Conservation (phyloP, 768 basidiomycete species). For the Tulasnella sp. region DNA sequence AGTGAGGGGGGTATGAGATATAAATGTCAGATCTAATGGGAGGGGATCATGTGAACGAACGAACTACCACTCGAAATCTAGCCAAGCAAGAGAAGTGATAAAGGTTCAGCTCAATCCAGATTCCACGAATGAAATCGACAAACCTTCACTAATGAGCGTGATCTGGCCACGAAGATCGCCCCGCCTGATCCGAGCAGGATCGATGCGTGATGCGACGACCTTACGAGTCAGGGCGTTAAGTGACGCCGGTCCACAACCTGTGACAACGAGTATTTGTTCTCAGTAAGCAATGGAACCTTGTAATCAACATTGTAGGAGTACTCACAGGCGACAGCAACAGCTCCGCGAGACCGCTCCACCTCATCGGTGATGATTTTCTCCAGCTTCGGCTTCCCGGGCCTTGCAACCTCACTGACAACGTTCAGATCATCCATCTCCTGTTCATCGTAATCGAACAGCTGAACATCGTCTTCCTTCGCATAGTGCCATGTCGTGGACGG, state of each 20-base stretch:
- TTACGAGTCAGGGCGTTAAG: conserved; percentile 60
- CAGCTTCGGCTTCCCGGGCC: conserved; percentile 56
- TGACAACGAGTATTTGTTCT: not conserved
- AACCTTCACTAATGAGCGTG: conserved; percentile 44
- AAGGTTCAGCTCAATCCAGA: no score
- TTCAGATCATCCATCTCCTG: conserved; percentile 49
- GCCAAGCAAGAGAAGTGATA: not conserved
- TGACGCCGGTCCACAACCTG: conserved; percentile 63
- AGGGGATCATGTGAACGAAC: not conserved
- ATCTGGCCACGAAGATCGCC: conserved; percentile 52
- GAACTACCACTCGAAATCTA: conserved; percentile 12
- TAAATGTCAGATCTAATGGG: not conserved
- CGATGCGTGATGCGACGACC: conserved; percentile 48
- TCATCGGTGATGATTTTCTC: conserved; percentile 54
- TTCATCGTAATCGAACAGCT: conserved; percentile 39
- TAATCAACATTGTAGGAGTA: conserved; percentile 19
- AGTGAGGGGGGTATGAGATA: not conserved
- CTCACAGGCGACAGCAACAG: conserved; percentile 60
- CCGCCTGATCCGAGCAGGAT: conserved; percentile 38
- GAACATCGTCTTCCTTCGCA: conserved; percentile 23
- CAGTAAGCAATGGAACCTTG: not conserved
- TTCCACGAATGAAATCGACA: not conserved
- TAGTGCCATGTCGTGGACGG: not conserved
- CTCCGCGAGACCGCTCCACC: conserved; percentile 42
- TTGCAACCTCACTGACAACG: conserved; percentile 48